phyloP scores from a whole-genome alignment of 768 basidiomycete genomes.

The Pisolithus albus region DNA sequence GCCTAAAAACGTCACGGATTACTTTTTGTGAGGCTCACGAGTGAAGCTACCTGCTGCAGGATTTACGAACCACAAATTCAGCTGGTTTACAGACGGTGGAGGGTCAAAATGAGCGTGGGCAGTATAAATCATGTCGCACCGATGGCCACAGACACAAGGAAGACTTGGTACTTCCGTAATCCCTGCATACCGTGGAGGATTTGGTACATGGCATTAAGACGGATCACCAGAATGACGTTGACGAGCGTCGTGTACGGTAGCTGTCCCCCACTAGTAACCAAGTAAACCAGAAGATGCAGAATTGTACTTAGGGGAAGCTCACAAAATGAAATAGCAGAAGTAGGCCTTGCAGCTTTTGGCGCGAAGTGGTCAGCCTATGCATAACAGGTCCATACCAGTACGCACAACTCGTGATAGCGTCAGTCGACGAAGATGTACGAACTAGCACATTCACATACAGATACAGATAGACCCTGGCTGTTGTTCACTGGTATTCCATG shows the following conservation, averaged over 20 bases:
- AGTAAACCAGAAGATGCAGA: neutral
- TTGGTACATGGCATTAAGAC: slow-evolving; percentile 16
- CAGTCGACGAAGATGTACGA: slow-evolving; percentile 4
- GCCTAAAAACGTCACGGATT: slow-evolving; percentile 5
- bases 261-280: slow-evolving; percentile 13
- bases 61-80: slow-evolving; percentile 14
- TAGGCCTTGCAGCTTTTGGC: slow-evolving; percentile 15
- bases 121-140: slow-evolving; percentile 7
- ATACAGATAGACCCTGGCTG: neutral
- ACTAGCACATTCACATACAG: neutral
- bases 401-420: neutral
- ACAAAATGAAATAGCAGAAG: slow-evolving; percentile 18
- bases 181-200: neutral
- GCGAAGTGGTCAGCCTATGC: neutral
- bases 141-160: slow-evolving; percentile 8
- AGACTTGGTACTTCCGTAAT: neutral
- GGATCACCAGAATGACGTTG: slow-evolving; percentile 17
- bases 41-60: neutral
- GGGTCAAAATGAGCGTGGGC: neutral
- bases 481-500: neutral
- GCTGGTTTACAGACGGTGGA: slow-evolving; percentile 2
- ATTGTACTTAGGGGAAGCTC: neutral
- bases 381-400: neutral
- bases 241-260: slow-evolving; percentile 15
- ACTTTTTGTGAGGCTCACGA: too few species aligned